These are phyloP conservation scores for Thamnidium elegans DNA, from an alignment of 192 early-diverging fungal genomes.

Conservation along the genomic window DNA sequence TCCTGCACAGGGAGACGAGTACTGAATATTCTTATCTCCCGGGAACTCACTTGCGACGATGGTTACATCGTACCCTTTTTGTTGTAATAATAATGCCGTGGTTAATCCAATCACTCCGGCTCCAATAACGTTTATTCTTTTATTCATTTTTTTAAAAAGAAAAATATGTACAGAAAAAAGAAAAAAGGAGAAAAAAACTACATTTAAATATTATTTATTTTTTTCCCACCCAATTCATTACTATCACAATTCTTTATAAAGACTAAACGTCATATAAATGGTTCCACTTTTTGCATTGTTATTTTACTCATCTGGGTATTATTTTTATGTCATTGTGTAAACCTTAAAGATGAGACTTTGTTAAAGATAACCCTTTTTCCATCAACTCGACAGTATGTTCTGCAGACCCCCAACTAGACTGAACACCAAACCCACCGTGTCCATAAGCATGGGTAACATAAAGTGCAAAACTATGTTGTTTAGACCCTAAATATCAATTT, in stretches of 20 bases:
- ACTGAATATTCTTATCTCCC: constrained; percentile 47
- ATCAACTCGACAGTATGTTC: constrained; percentile 41
- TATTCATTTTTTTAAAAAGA: not conserved
- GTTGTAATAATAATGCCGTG: constrained; percentile 60
- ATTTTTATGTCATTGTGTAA: not conserved
- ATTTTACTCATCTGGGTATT: not conserved
- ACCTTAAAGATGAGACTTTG: not conserved
- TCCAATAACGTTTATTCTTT: constrained; percentile 54
- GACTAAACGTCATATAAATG: too few relatives aligned
- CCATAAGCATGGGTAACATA: constrained; percentile 64
- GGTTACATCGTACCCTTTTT: constrained; percentile 58
- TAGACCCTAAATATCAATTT: not conserved
- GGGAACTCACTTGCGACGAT: constrained; percentile 59
- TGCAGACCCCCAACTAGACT: constrained; percentile 62
- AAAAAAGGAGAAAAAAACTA: not conserved
- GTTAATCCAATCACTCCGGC: constrained; percentile 76
- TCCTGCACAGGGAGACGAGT: constrained; percentile 54
- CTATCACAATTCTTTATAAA: too few relatives aligned
- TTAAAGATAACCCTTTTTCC: constrained; percentile 14
- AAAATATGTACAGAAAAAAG: not conserved
- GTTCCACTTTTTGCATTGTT: not conserved
- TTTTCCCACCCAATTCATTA: not conserved
- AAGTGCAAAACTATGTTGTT: constrained; percentile 20
- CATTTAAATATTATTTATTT: not conserved
- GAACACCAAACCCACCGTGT: constrained; percentile 60